These are phyloP conservation scores for Phytophthora syringae DNA, from an alignment of 352 stramenopile species.

Conservation along the genomic window DNA sequence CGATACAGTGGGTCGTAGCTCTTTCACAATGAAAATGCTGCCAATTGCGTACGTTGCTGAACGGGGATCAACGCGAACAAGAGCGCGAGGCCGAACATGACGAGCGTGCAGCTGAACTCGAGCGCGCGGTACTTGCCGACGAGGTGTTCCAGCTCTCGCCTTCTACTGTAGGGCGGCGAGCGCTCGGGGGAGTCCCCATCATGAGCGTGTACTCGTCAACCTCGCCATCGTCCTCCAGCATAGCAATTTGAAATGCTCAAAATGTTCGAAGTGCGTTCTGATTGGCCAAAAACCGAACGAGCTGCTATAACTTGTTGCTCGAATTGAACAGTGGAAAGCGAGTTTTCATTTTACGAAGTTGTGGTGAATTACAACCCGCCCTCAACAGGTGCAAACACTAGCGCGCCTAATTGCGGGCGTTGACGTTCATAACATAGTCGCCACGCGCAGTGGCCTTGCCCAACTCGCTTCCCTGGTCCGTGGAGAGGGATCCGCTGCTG, in stretches of 20 bases:
- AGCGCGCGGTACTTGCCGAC: conserved; percentile 47
- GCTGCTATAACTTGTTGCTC: too few species aligned
- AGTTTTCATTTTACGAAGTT: too few species aligned
- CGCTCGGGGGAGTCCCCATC: conserved; percentile 14
- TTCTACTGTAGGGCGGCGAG: conserved; percentile 4
- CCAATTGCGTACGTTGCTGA: conserved; percentile 38
- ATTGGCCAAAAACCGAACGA: too few species aligned
- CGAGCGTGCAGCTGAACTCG: conserved; percentile 58
- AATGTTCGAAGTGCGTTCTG: too few species aligned
- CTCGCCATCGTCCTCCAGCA: conserved; percentile 17
- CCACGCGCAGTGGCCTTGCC: conserved; percentile 20
- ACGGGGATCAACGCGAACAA: conserved; percentile 60
- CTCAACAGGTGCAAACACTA: conserved; percentile 17
- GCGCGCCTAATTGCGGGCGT: conserved; percentile 27
- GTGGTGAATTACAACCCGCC: conserved; percentile 13
- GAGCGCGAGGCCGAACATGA: conserved; percentile 55
- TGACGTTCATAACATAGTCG: conserved; percentile 40
- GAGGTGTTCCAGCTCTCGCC: neutral
- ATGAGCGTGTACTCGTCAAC: conserved; percentile 39
- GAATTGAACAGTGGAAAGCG: too few species aligned
- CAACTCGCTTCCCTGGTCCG: conserved; percentile 21
- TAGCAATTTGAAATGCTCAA: neutral
- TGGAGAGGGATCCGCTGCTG: conserved; percentile 28
- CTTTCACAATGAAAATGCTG: too few species aligned
- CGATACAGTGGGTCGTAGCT: neutral